phyloP scores from a whole-genome alignment of 2,329 filamentous ascomycete species.

The Microascus cirrosus region DNA sequence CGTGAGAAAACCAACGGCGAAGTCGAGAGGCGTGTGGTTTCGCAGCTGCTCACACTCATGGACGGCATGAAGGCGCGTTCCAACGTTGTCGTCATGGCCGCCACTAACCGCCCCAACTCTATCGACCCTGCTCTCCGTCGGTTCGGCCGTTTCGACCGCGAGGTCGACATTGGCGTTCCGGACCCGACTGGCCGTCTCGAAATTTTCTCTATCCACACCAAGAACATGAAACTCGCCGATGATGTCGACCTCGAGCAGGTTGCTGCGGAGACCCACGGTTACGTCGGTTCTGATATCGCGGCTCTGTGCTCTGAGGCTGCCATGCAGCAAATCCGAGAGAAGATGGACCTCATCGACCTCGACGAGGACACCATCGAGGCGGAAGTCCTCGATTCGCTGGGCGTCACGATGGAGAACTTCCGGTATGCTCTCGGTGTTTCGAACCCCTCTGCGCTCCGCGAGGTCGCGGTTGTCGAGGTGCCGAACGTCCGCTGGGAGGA shows the following conservation, averaged over 20 bases:
- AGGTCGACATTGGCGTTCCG: slow-evolving; percentile 96
- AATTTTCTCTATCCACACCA: slow-evolving; percentile 98
- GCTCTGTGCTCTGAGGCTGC: slow-evolving; percentile 97
- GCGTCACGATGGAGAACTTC: slow-evolving; percentile 99
- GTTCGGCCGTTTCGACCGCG: slow-evolving; percentile 97
- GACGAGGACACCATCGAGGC: slow-evolving; percentile 99
- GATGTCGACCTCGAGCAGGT: slow-evolving; percentile 97
- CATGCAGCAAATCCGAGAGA: slow-evolving; percentile 99
- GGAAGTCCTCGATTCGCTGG: slow-evolving; percentile 93
- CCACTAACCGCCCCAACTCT: slow-evolving; percentile 96
- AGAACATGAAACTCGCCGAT: slow-evolving; percentile 99
- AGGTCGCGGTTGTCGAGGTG: slow-evolving; percentile 97
- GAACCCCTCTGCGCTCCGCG: slow-evolving; percentile 95
- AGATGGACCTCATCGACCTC: slow-evolving; percentile 99
- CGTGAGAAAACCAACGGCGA: slow-evolving; percentile 99
- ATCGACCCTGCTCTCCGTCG: slow-evolving; percentile 96
- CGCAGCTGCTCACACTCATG: slow-evolving; percentile 94
- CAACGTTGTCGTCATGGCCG: slow-evolving; percentile 98
- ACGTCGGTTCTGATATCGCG: slow-evolving; percentile 95
- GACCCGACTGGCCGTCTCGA: slow-evolving; percentile 97
- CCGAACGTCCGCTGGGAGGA: slow-evolving; percentile 99
- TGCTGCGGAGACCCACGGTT: slow-evolving; percentile 95
- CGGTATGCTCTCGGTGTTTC: slow-evolving; percentile 94
- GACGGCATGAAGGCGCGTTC: slow-evolving; percentile 99
- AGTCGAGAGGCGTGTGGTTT: slow-evolving; percentile 96